A percentile compares a stretch with the other conserved stretches of the same genome.
Evolutionary conservation across 768 basidiomycete species (phyloP).

Genomic region (Lactarius trivialis): DNA sequence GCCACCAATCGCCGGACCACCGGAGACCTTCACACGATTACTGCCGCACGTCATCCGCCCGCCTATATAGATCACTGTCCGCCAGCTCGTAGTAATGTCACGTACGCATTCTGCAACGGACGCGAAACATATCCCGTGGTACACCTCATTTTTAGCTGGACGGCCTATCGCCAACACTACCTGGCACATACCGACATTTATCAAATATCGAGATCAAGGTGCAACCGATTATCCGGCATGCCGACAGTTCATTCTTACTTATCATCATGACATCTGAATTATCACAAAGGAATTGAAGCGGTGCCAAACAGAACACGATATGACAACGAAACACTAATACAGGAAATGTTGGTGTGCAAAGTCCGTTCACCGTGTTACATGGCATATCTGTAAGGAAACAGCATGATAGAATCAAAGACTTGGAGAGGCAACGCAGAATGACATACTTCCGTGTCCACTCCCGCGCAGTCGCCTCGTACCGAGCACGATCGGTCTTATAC

Average conservation of each 20-base stretch:
- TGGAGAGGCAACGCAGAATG: not conserved
- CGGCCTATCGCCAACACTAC: not conserved
- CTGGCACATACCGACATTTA: not conserved
- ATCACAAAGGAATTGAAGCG: slow-evolving; percentile 13
- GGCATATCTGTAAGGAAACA: slow-evolving; percentile 20
- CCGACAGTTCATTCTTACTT: not conserved
- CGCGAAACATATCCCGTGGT: not conserved
- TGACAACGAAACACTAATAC: slow-evolving; percentile 23
- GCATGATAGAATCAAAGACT: not conserved
- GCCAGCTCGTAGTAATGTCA: not conserved
- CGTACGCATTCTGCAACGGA: not conserved
- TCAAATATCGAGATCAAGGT: not conserved
- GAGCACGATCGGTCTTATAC: slow-evolving; percentile 97
- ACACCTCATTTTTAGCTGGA: not conserved
- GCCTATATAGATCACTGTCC: not conserved
- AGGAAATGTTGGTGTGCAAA: slow-evolving; percentile 5
- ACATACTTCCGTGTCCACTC: slow-evolving; percentile 99
- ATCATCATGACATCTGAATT: slow-evolving; percentile 18
- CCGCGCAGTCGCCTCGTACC: slow-evolving; percentile 96
- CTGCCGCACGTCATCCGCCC: not conserved
- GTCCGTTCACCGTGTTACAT: slow-evolving; percentile 19
- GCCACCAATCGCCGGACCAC: not conserved
- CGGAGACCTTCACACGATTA: not conserved
- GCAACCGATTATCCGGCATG: not conserved
- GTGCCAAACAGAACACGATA: slow-evolving; percentile 15